phyloP scores from a whole-genome alignment of 2,329 filamentous ascomycete species.

The Pyrenochaeta sp. region DNA sequence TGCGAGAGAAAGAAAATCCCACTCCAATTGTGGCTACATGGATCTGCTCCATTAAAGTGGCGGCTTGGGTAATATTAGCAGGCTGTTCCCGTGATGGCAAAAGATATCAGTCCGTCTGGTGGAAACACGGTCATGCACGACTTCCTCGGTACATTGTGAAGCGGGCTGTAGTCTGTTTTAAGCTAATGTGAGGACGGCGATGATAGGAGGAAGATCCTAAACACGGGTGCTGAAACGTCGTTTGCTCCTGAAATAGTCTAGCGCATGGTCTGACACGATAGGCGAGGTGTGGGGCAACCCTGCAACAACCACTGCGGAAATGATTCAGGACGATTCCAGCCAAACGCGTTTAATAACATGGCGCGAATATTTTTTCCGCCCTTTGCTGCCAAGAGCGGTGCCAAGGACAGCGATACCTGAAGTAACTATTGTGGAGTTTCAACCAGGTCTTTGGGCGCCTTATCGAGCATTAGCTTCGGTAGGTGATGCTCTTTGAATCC shows the following conservation, averaged over 20 bases:
- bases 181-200: constrained; percentile 1
- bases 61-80: no score
- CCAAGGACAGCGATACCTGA: background rate
- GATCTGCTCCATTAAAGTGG: no score
- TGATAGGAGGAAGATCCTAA: constrained; percentile 3
- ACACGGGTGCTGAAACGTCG: constrained; percentile 11
- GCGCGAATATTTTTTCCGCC: background rate
- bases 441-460: constrained; percentile 8
- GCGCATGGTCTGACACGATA: background rate
- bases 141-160: constrained; percentile 1
- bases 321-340: constrained; percentile 1
- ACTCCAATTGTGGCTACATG: no score
- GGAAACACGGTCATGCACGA: constrained; percentile 1
- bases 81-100: background rate
- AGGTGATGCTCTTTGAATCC: constrained; percentile 9
- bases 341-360: background rate
- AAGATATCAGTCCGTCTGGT: background rate
- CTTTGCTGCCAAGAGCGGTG: constrained; percentile 7
- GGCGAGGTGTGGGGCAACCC: constrained; percentile 1
- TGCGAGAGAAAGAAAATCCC: no score
- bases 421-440: constrained; percentile 16
- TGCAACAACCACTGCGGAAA: background rate
- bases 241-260: background rate
- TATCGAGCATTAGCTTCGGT: constrained; percentile 8
- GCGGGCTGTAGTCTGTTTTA: constrained; percentile 8